A percentile compares a stretch with the other conserved stretches of the same genome.
Conservation (phyloP, 305 asterid species). For the Euphrasia arctica region DNA sequence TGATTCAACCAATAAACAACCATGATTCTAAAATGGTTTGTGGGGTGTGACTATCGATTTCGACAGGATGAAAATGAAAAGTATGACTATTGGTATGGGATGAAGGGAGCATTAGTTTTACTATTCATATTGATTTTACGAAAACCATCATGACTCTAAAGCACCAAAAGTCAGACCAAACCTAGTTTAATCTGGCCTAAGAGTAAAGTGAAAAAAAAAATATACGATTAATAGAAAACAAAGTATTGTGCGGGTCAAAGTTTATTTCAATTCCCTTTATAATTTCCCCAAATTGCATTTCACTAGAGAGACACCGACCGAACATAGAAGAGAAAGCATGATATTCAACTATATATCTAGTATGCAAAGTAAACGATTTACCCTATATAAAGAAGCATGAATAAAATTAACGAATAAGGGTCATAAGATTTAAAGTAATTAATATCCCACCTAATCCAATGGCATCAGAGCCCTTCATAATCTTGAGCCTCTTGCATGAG, state of each 20-base stretch:
- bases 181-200: too few species aligned
- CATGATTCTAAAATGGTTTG: too few species aligned
- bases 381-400: not conserved
- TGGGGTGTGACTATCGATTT: too few species aligned
- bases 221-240: too few species aligned
- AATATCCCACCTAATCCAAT: constrained; percentile 51
- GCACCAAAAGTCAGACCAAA: too few species aligned
- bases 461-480: constrained; percentile 65
- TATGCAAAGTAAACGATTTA: not conserved
- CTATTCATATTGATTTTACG: too few species aligned
- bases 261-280: not conserved
- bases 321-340: not conserved
- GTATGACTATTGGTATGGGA: too few species aligned
- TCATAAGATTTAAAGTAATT: not conserved
- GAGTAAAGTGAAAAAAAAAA: too few species aligned
- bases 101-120: too few species aligned
- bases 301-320: not conserved
- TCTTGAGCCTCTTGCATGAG: constrained; percentile 61
- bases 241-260: too few species aligned
- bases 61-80: too few species aligned
- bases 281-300: constrained; percentile 1
- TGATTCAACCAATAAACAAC: not conserved
- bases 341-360: not conserved
- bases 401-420: not conserved
- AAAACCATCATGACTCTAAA: too few species aligned